phyloP scores from a whole-genome alignment of 768 basidiomycete genomes.

The Pleurotus djamor region DNA sequence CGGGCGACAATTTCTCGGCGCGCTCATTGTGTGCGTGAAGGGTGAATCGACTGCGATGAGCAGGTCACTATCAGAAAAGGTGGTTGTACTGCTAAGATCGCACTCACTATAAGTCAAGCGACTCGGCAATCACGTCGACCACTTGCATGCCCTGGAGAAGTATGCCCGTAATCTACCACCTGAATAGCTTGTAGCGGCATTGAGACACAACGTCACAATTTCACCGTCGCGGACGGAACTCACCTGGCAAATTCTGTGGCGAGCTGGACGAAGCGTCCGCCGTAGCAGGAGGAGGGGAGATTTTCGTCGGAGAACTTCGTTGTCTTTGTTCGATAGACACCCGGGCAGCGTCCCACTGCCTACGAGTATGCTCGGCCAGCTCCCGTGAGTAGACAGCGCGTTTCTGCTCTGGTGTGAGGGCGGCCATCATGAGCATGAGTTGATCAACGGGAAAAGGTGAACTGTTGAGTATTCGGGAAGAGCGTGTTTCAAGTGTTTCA shows the following conservation, averaged over 20 bases:
- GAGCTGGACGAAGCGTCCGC: not conserved
- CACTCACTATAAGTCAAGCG: not conserved
- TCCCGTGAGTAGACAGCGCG: conserved; percentile 36
- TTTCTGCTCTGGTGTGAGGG: conserved; percentile 31
- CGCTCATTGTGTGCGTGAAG: too few species aligned
- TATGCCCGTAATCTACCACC: conserved; percentile 12
- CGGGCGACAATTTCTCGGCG: too few species aligned
- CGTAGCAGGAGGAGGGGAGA: not conserved
- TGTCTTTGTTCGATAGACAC: conserved; percentile 5
- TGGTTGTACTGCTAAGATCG: too few species aligned
- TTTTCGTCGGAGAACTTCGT: not conserved
- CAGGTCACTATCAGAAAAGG: too few species aligned
- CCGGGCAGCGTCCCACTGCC: conserved; percentile 34
- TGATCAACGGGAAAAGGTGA: too few species aligned
- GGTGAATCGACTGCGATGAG: too few species aligned
- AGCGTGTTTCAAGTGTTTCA: too few species aligned
- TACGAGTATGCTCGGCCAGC: conserved; percentile 37
- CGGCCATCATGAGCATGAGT: conserved; percentile 22
- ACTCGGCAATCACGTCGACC: not conserved
- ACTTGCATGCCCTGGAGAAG: conserved; percentile 2
- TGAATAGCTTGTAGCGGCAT: conserved; percentile 9
- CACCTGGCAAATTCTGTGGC: not conserved
- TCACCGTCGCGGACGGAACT: not conserved
- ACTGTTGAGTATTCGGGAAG: too few species aligned
- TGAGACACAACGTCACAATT: not conserved